Conservation (phyloP, 257 asterid species). For the Euphrasia confusa region DNA sequence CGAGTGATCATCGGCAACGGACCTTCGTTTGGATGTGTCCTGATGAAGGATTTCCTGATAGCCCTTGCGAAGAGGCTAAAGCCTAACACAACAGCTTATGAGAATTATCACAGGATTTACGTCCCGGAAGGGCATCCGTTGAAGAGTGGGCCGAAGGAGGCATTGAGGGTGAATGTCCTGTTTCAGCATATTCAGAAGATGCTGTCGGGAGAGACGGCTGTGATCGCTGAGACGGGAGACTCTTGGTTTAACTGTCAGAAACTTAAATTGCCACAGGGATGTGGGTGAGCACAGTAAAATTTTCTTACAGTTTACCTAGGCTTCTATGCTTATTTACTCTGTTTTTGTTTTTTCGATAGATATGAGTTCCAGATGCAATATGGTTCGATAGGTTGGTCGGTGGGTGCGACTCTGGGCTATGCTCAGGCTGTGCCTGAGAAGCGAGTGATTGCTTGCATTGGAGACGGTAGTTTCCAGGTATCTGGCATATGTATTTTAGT, state of each 20-base stretch:
- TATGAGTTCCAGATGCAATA: slow-evolving; percentile 84
- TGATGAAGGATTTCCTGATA: slow-evolving; percentile 70
- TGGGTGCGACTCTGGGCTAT: slow-evolving; percentile 84
- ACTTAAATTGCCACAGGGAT: slow-evolving; percentile 58
- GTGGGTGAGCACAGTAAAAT: slow-evolving; percentile 42
- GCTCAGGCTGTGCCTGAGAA: slow-evolving; percentile 69
- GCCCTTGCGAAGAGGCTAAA: slow-evolving; percentile 58
- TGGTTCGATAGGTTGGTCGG: slow-evolving; percentile 92
- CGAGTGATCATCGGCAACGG: slow-evolving; percentile 61
- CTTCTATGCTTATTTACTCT: background rate
- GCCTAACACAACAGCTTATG: slow-evolving; percentile 59
- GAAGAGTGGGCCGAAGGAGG: slow-evolving; percentile 49
- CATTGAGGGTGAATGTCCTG: slow-evolving; percentile 65
- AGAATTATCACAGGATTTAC: slow-evolving; percentile 69
- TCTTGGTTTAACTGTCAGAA: slow-evolving; percentile 89
- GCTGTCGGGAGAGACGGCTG: slow-evolving; percentile 55
- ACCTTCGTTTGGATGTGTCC: slow-evolving; percentile 68
- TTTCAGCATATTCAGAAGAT: slow-evolving; percentile 68
- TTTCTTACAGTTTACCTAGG: background rate
- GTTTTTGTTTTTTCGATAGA: slow-evolving; percentile 29
- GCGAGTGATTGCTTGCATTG: slow-evolving; percentile 72
- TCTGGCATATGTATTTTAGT: background rate
- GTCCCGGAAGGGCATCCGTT: slow-evolving; percentile 65
- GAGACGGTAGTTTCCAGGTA: slow-evolving; percentile 96
- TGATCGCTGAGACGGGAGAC: slow-evolving; percentile 83